Conservation (phyloP, 2,329 filamentous ascomycete genomes). For the Aspergillus fumigatiaffinis region DNA sequence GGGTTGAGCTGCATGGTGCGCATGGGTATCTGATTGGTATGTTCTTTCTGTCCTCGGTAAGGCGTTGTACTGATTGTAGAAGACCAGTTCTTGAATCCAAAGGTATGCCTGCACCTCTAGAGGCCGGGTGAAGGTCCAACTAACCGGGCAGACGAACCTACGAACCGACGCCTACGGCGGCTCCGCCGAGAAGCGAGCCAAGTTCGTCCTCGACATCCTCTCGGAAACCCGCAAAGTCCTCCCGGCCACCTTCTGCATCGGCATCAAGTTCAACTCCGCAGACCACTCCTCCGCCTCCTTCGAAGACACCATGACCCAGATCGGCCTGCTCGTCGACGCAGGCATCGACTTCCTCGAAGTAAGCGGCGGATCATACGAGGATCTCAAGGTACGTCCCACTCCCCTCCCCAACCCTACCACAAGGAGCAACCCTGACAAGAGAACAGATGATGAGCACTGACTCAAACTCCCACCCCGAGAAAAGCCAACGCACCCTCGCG, state of each 20-base stretch:
- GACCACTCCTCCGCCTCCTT: slow-evolving; percentile 40
- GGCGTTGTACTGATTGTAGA: neutral
- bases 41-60: slow-evolving; percentile 13
- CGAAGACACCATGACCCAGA: slow-evolving; percentile 56
- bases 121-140: too few relatives aligned
- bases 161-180: slow-evolving; percentile 49
- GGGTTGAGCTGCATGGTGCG: slow-evolving; percentile 52
- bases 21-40: slow-evolving; percentile 49
- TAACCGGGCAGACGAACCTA: slow-evolving; percentile 37
- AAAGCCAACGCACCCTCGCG: slow-evolving; percentile 45
- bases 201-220: slow-evolving; percentile 46
- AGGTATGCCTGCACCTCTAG: slow-evolving; percentile 21
- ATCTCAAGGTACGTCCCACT: slow-evolving; percentile 40
- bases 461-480: slow-evolving; percentile 11
- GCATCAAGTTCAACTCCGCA: slow-evolving; percentile 51
- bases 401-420: too few relatives aligned
- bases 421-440: slow-evolving; percentile 7
- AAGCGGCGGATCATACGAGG: slow-evolving; percentile 59
- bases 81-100: slow-evolving; percentile 37
- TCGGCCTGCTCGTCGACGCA: slow-evolving; percentile 42
- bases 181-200: slow-evolving; percentile 42
- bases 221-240: slow-evolving; percentile 39
- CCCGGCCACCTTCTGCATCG: slow-evolving; percentile 42
- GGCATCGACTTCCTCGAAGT: slow-evolving; percentile 65
- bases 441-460: slow-evolving; percentile 31